These are phyloP conservation scores for Cordyceps militaris DNA, from an alignment of 2,329 filamentous ascomycete genomes.

Conservation along the genomic window DNA sequence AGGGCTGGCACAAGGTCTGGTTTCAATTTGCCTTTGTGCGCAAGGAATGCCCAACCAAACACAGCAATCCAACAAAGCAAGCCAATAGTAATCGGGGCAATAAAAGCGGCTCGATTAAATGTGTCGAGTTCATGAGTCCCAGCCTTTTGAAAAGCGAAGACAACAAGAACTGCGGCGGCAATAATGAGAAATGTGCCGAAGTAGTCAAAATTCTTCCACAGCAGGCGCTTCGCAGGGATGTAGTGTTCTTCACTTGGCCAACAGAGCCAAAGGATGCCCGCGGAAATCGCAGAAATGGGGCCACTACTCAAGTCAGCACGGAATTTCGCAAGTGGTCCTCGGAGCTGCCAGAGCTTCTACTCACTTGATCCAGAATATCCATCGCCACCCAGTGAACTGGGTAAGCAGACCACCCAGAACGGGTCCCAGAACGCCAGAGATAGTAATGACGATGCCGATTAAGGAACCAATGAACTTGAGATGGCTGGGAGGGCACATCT, in stretches of 20 bases:
- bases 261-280: constrained; percentile 38
- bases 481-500: constrained; percentile 36
- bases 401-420: constrained; percentile 45
- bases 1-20: constrained; percentile 33
- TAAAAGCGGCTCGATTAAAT: constrained; percentile 36
- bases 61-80: constrained; percentile 23
- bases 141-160: constrained; percentile 51
- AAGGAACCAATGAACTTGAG: constrained; percentile 38
- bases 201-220: constrained; percentile 46
- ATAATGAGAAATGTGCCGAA: constrained; percentile 47
- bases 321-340: too few relatives aligned
- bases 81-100: constrained; percentile 25
- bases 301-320: constrained; percentile 29
- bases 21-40: constrained; percentile 8
- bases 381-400: constrained; percentile 43
- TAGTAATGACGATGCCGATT: constrained; percentile 42
- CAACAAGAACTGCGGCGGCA: constrained; percentile 45
- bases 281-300: constrained; percentile 41
- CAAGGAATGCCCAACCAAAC: constrained; percentile 23
- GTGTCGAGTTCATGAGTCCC: constrained; percentile 26
- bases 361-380: constrained; percentile 56
- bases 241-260: constrained; percentile 41
- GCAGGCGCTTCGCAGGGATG: constrained; percentile 32
- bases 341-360: constrained; percentile 21
- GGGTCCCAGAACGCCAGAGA: constrained; percentile 44